Conservation (phyloP, 192 early-diverging fungal genomes). For the Entomortierella parvispora region DNA sequence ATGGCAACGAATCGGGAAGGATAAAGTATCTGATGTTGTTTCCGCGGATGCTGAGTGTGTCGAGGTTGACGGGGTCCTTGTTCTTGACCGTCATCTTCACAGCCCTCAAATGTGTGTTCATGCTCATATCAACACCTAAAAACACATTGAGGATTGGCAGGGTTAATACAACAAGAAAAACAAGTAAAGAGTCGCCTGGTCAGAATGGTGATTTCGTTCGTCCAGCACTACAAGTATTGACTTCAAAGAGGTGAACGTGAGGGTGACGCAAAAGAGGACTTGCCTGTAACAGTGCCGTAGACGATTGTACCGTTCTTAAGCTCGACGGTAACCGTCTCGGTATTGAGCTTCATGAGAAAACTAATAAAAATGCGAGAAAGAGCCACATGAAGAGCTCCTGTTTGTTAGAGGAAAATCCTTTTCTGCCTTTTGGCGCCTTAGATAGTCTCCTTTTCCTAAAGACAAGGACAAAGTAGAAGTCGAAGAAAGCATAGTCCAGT, state of each 20-base stretch:
- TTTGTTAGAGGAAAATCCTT: too few species aligned
- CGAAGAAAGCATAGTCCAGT: too few species aligned
- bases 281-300: slow-evolving; percentile 91
- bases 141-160: background rate
- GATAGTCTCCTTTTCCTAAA: too few species aligned
- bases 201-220: background rate
- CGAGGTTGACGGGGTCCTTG: slow-evolving; percentile 89
- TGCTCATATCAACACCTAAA: slow-evolving; percentile 95
- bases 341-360: slow-evolving; percentile 98
- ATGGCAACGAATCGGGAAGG: slow-evolving; percentile 92
- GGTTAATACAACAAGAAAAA: slow-evolving; percentile 4
- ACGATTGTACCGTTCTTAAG: slow-evolving; percentile 99
- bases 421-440: too few species aligned
- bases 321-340: slow-evolving; percentile 98
- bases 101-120: slow-evolving; percentile 99
- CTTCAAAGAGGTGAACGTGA: background rate
- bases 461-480: too few species aligned
- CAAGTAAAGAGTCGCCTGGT: background rate
- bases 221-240: background rate
- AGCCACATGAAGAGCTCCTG: too few species aligned
- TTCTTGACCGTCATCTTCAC: slow-evolving; percentile 98
- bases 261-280: too few species aligned
- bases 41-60: slow-evolving; percentile 94
- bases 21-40: slow-evolving; percentile 97
- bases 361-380: slow-evolving; percentile 51